These are phyloP conservation scores for Brassica nigra DNA, from an alignment of 345 rosid species.

Conservation along the genomic window DNA sequence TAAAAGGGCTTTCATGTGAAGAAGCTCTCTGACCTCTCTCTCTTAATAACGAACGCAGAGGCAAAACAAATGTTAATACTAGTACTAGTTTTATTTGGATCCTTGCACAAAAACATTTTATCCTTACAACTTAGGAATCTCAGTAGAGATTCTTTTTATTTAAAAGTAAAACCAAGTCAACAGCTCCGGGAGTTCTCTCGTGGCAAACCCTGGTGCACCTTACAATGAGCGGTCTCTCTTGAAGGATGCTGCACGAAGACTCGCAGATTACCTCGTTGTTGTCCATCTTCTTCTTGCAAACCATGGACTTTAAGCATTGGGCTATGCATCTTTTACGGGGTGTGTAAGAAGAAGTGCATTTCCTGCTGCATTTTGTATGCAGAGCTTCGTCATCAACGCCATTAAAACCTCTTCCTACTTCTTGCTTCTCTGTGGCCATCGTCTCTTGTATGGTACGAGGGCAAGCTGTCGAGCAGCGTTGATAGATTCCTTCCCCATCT, in stretches of 20 bases:
- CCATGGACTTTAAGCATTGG: background rate
- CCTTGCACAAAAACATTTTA: background rate
- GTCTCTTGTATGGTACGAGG: background rate
- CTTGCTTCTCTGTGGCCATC: constrained; percentile 1
- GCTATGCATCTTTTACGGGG: background rate
- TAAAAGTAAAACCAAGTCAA: background rate
- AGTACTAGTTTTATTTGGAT: background rate
- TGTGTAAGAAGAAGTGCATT: constrained; percentile 4
- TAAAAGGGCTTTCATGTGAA: constrained; percentile 3
- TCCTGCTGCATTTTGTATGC: background rate
- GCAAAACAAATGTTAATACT: constrained; percentile 9
- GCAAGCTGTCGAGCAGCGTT: background rate
- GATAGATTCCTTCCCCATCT: background rate
- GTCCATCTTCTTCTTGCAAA: background rate
- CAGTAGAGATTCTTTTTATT: background rate
- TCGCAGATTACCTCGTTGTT: constrained; percentile 29
- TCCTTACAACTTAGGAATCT: background rate
- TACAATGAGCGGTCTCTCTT: constrained; percentile 22
- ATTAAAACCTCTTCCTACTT: background rate
- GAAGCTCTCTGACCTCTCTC: background rate
- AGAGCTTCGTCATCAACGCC: constrained; percentile 5
- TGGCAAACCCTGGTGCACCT: constrained; percentile 26
- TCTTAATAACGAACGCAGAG: background rate
- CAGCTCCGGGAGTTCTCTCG: constrained; percentile 10
- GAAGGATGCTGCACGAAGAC: constrained; percentile 21